Percentiles rank a stretch among this genome's conserved stretches.
Conservation (phyloP, 1,284 basidiomycete species). For the Heliocybe sulcata region DNA sequence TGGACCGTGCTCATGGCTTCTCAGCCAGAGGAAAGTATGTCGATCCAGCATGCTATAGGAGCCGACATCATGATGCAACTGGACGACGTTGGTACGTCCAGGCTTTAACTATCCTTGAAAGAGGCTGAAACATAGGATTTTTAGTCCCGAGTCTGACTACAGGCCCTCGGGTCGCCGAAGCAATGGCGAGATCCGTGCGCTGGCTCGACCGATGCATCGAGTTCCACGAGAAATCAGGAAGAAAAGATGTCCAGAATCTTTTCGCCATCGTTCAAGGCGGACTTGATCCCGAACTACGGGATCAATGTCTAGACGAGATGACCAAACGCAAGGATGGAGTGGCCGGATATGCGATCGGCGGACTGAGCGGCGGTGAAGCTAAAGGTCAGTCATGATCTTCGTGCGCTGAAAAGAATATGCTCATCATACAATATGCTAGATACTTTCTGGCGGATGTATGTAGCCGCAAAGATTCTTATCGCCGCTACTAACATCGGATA, state of each 20-base stretch:
- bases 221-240: constrained; percentile 61
- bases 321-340: constrained; percentile 61
- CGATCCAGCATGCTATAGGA: constrained; percentile 81
- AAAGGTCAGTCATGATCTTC: constrained; percentile 47
- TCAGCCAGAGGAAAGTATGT: constrained; percentile 81
- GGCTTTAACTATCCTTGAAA: neutral
- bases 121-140: neutral
- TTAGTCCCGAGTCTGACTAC: constrained; percentile 67
- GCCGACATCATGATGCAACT: constrained; percentile 90
- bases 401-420: constrained; percentile 3
- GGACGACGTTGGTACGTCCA: constrained; percentile 73
- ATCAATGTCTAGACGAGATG: constrained; percentile 76
- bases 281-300: constrained; percentile 57
- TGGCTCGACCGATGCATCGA: constrained; percentile 84
- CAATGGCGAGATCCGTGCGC: constrained; percentile 74
- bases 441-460: constrained; percentile 79
- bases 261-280: constrained; percentile 89
- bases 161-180: constrained; percentile 75
- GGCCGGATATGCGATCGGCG: constrained; percentile 80
- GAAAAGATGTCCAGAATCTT: constrained; percentile 60
- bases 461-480: constrained; percentile 11
- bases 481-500: constrained; percentile 19
- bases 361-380: constrained; percentile 79
- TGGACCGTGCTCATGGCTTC: constrained; percentile 4
- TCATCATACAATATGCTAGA: constrained; percentile 31